phyloP scores from a whole-genome alignment of 2,329 filamentous ascomycete genomes.

The Allantophomopsis lycopodina region DNA sequence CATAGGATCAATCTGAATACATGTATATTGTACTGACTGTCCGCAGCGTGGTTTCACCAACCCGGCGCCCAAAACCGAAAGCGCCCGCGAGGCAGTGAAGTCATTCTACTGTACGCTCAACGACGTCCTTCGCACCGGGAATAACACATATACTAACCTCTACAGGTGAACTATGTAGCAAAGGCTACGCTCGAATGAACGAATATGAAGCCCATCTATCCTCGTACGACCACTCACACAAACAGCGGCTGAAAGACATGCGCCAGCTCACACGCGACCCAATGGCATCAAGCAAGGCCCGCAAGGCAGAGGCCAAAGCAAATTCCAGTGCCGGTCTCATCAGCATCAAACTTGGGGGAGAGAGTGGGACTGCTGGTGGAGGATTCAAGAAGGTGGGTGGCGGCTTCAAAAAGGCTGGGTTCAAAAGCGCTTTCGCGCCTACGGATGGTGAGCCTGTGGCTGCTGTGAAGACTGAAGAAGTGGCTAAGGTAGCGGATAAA shows the following conservation, averaged over 20 bases:
- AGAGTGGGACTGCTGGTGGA: conserved; percentile 12
- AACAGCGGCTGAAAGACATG: conserved; percentile 80
- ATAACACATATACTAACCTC: conserved; percentile 4
- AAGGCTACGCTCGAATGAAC: conserved; percentile 89
- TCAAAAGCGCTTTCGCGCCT: conserved; percentile 61
- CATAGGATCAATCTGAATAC: neutral
- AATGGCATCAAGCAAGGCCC: conserved; percentile 46
- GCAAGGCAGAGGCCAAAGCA: conserved; percentile 58
- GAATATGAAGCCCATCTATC: conserved; percentile 92
- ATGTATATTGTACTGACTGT: neutral
- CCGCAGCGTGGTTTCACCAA: conserved; percentile 30
- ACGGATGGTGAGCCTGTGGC: conserved; percentile 27
- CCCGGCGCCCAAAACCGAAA: conserved; percentile 35
- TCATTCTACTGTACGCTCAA: conserved; percentile 55
- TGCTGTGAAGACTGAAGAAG: conserved; percentile 21
- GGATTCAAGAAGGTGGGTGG: conserved; percentile 16
- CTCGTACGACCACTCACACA: conserved; percentile 92
- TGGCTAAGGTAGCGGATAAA: conserved; percentile 13
- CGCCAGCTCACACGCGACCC: conserved; percentile 69
- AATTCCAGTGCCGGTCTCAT: conserved; percentile 46
- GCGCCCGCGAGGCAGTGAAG: conserved; percentile 62
- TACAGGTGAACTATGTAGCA: conserved; percentile 64
- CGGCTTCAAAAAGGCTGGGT: conserved; percentile 71
- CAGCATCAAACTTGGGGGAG: conserved; percentile 45
- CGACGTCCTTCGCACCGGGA: neutral